A percentile compares a stretch with the other conserved stretches of the same genome.
phyloP scores from a whole-genome alignment of 129 eudicot species.

The Smallanthus sonchifolius region DNA sequence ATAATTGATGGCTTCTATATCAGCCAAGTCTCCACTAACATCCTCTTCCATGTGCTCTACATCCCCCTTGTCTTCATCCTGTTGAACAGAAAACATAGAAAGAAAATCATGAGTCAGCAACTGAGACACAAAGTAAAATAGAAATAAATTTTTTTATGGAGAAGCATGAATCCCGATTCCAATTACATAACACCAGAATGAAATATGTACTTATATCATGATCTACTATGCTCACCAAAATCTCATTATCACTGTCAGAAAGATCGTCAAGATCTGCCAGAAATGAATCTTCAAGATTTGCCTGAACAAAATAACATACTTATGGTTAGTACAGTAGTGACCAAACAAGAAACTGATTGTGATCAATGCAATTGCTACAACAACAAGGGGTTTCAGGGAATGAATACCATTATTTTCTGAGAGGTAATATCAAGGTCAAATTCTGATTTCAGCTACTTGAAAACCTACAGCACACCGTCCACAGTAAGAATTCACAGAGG shows the following conservation, averaged over 20 bases:
- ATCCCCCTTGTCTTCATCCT: conserved; percentile 58
- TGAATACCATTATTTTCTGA: conserved; percentile 8
- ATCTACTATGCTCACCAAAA: conserved; percentile 44
- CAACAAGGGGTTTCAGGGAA: background rate
- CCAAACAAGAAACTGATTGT: background rate
- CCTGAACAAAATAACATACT: conserved; percentile 36
- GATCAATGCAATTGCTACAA: background rate
- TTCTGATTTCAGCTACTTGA: background rate
- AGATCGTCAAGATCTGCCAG: conserved; percentile 96
- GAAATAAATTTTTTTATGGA: background rate
- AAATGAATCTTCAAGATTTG: conserved; percentile 90
- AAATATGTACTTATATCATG: background rate
- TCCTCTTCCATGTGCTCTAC: conserved; percentile 78
- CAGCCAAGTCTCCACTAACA: conserved; percentile 69
- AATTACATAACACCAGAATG: background rate
- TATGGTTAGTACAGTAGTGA: background rate
- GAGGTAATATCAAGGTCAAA: background rate
- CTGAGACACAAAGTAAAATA: background rate
- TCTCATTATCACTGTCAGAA: conserved; percentile 77
- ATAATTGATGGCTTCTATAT: conserved; percentile 71
- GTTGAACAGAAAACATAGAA: background rate
- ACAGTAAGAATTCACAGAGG: background rate
- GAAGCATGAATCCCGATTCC: background rate
- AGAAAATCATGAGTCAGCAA: background rate
- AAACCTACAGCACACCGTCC: background rate